phyloP scores from a whole-genome alignment of 169 alveolate genomes.

The Pseudocohnilembus persalinus region DNA sequence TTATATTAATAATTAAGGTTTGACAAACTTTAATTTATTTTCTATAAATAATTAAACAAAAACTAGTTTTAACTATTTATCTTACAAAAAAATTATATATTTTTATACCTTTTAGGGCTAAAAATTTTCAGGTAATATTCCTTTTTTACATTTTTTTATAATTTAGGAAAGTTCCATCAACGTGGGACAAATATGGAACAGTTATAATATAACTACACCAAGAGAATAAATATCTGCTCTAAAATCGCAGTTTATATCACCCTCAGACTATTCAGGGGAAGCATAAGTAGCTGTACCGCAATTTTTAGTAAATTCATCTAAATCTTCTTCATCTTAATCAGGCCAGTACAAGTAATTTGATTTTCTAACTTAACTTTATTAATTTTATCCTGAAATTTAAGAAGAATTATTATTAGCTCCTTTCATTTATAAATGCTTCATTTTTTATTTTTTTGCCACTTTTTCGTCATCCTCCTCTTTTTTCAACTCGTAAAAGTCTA shows the following conservation, averaged over 20 bases:
- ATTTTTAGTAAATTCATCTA: constrained; percentile 4
- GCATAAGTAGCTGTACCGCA: constrained; percentile 29
- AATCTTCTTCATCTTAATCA: neutral
- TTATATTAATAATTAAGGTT: too few species aligned
- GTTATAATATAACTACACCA: constrained; percentile 29
- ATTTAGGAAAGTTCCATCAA: constrained; percentile 25
- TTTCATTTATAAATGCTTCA: neutral
- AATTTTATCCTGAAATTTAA: neutral
- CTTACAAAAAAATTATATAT: too few species aligned
- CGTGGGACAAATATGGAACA: constrained; percentile 32
- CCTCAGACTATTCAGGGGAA: constrained; percentile 15
- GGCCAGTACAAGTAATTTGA: neutral
- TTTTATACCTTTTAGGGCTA: neutral
- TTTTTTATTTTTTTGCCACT: constrained; percentile 1
- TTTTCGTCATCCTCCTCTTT: neutral
- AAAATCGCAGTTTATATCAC: constrained; percentile 21
- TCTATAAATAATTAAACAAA: too few species aligned
- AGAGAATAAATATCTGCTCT: constrained; percentile 38
- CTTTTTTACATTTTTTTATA: constrained; percentile 25
- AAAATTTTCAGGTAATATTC: constrained; percentile 25
- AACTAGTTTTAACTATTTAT: too few species aligned
- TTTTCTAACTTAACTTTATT: neutral
- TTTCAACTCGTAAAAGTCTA: neutral
- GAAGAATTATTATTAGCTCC: neutral
- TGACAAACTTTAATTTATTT: too few species aligned